Percentiles rank a stretch among this genome's conserved stretches.
Evolutionary conservation across 2,329 filamentous ascomycete species (phyloP).

Genomic region (Fusarium abutilonis): DNA sequence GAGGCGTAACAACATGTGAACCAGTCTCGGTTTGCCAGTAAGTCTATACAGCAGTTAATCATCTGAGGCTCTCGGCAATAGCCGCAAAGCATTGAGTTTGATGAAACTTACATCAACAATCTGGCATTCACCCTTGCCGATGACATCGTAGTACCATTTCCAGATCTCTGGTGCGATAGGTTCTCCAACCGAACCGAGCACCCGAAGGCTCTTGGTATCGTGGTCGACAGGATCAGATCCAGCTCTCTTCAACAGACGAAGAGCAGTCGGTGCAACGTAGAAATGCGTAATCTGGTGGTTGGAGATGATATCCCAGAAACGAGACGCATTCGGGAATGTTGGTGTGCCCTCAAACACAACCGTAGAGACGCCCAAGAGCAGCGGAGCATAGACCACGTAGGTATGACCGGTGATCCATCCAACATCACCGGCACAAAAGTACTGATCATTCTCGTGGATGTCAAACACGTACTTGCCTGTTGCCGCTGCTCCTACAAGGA

Average conservation of each 20-base stretch:
- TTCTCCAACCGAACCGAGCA: slow-evolving; percentile 91
- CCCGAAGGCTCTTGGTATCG: slow-evolving; percentile 82
- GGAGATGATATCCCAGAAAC: slow-evolving; percentile 95
- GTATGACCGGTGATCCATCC: slow-evolving; percentile 98
- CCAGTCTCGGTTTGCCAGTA: slow-evolving; percentile 99
- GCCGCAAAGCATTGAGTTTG: too few relatives aligned
- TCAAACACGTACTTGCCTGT: slow-evolving; percentile 98
- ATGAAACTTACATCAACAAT: slow-evolving; percentile 82
- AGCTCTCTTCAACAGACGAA: slow-evolving; percentile 88
- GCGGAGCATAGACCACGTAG: slow-evolving; percentile 91
- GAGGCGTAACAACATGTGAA: slow-evolving; percentile 88
- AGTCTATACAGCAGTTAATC: slow-evolving; percentile 65
- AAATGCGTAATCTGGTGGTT: slow-evolving; percentile 93
- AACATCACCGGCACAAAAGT: slow-evolving; percentile 95
- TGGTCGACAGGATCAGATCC: slow-evolving; percentile 81
- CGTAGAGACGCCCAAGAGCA: slow-evolving; percentile 86
- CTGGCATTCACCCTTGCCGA: slow-evolving; percentile 88
- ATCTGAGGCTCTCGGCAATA: background rate
- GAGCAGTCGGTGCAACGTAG: slow-evolving; percentile 91
- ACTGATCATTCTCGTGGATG: slow-evolving; percentile 86
- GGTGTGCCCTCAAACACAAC: slow-evolving; percentile 96
- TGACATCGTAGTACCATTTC: slow-evolving; percentile 96
- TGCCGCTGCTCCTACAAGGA: slow-evolving; percentile 84
- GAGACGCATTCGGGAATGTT: slow-evolving; percentile 90
- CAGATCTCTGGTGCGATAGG: slow-evolving; percentile 96